phyloP scores from a whole-genome alignment of 2,329 filamentous ascomycete genomes.

The Ramularia endophylla region DNA sequence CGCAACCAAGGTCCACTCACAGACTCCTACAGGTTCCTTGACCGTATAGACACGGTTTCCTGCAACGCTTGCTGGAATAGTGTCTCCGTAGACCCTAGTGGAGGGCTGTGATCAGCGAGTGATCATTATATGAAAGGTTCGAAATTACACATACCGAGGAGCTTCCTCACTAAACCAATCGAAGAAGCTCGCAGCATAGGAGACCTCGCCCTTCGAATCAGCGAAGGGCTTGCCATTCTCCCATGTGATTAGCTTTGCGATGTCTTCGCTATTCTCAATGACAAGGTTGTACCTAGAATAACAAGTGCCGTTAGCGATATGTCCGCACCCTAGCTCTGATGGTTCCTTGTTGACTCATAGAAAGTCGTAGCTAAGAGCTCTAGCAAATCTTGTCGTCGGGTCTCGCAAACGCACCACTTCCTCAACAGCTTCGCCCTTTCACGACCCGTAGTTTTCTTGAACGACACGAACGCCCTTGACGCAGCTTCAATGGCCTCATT shows the following conservation, averaged over 20 bases:
- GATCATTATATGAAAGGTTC: no score
- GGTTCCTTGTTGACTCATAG: no score
- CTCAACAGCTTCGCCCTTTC: constrained; percentile 68
- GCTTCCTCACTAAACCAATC: constrained; percentile 81
- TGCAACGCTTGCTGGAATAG: constrained; percentile 62
- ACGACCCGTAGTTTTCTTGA: constrained; percentile 65
- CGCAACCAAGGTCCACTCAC: constrained; percentile 35
- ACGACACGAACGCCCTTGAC: constrained; percentile 64
- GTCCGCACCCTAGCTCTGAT: no score
- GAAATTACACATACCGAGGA: constrained; percentile 33
- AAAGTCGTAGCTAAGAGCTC: no score
- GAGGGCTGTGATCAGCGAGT: no score
- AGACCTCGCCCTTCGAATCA: constrained; percentile 66
- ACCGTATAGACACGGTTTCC: constrained; percentile 71
- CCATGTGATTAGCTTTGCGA: constrained; percentile 78
- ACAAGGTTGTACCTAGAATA: constrained; percentile 59
- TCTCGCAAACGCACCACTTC: constrained; percentile 50
- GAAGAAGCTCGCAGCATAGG: constrained; percentile 68
- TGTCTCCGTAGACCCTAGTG: constrained; percentile 61
- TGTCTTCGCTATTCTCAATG: constrained; percentile 70
- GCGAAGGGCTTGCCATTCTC: constrained; percentile 83
- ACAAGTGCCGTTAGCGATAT: no score
- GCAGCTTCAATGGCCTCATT: constrained; percentile 80
- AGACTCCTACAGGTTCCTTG: constrained; percentile 80
- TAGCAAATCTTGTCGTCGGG: no score